Percentiles rank a stretch among this genome's conserved stretches.
Evolutionary conservation across 768 basidiomycete genomes (phyloP).

Genomic region (Cystobasidium onofrii): DNA sequence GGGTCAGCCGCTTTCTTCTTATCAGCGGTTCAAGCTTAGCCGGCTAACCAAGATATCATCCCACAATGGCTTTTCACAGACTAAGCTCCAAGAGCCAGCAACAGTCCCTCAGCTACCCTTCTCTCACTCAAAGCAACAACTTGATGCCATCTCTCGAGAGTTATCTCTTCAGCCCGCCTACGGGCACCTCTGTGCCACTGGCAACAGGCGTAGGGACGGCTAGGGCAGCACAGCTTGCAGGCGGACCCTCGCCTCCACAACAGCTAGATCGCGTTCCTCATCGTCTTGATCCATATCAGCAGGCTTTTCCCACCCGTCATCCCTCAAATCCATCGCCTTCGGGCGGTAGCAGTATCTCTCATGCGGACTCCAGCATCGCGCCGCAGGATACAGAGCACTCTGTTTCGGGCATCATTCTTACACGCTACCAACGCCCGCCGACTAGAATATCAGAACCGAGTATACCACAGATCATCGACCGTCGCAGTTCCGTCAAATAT

Average conservation of each 20-base stretch:
- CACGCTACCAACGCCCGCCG: not conserved
- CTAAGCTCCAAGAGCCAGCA: not conserved
- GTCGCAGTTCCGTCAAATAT: constrained; percentile 4
- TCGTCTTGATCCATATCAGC: not conserved
- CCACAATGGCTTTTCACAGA: not conserved
- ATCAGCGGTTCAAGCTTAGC: not conserved
- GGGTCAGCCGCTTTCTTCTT: not conserved
- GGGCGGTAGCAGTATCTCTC: not conserved
- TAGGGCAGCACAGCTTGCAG: not conserved
- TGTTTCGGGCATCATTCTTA: constrained; percentile 1
- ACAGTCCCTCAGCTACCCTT: not conserved
- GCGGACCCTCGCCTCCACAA: not conserved
- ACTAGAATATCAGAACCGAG: not conserved
- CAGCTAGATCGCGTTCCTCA: not conserved
- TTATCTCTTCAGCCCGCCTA: not conserved
- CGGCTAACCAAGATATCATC: not conserved
- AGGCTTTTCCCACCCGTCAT: not conserved
- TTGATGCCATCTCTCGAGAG: not conserved
- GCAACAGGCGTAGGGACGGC: not conserved
- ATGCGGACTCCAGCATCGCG: not conserved
- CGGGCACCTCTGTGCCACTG: not conserved
- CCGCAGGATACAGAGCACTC: not conserved
- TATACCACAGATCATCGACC: not conserved
- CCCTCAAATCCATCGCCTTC: not conserved
- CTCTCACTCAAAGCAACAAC: not conserved